These are phyloP conservation scores for Camelina neglecta DNA, from an alignment of 345 rosid species.

Conservation along the genomic window DNA sequence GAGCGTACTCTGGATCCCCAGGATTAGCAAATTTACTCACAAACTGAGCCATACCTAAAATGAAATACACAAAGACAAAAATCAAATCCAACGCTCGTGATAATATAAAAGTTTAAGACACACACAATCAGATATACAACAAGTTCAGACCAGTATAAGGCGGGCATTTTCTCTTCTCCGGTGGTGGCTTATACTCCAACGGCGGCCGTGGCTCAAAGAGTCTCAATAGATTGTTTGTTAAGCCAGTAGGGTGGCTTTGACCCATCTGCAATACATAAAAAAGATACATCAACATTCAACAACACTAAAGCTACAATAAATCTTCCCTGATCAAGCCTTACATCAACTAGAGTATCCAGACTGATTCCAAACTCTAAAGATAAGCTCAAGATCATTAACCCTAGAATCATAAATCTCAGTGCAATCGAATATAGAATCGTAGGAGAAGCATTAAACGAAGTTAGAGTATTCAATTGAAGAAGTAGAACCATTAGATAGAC, in stretches of 20 bases:
- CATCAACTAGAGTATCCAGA: not conserved
- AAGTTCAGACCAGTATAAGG: constrained; percentile 59
- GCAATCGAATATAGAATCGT: not conserved
- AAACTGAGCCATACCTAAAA: constrained; percentile 82
- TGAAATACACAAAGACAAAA: not conserved
- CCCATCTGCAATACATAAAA: constrained; percentile 70
- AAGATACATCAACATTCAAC: not conserved
- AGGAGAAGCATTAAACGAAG: not conserved
- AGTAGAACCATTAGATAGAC: not conserved
- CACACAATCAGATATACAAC: not conserved
- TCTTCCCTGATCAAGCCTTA: not conserved
- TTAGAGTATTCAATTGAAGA: not conserved
- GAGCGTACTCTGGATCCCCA: constrained; percentile 81
- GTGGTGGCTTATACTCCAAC: constrained; percentile 80
- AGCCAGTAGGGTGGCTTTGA: constrained; percentile 92
- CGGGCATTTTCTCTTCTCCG: constrained; percentile 89
- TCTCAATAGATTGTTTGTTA: constrained; percentile 80
- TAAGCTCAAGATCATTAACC: not conserved
- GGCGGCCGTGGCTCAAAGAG: constrained; percentile 94
- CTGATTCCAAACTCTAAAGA: not conserved
- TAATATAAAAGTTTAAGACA: not conserved
- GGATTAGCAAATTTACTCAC: constrained; percentile 82
- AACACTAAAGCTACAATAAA: not conserved
- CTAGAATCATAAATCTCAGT: not conserved
- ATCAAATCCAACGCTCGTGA: not conserved